Base-by-base conservation (phyloP, 1,139 yeast genomes). In the Candida neerlandica region DNA sequence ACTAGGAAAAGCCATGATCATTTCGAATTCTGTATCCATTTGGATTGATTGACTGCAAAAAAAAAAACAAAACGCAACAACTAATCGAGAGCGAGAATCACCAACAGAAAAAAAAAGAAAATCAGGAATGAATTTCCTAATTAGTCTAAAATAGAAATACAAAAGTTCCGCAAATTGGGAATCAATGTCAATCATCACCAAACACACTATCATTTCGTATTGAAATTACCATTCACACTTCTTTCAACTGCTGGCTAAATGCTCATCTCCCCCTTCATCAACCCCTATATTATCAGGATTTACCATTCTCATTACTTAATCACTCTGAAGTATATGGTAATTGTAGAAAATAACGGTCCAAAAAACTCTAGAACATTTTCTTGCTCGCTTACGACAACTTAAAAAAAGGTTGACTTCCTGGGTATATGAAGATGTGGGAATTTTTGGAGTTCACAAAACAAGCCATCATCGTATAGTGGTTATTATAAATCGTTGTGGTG, bases 381-480 rank as follows among this genome's bases (percentile, higher is more conserved):
- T n/a, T n/a, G n/a, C n/a, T n/a, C n/a, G n/a, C n/a, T n/a, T n/a
- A n/a, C n/a, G n/a, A n/a, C n/a, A n/a, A n/a, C n/a, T n/a, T n/a
- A n/a, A n/a, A n/a, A n/a, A n/a, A n/a, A n/a, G n/a, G n/a, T n/a
- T n/a, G n/a, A n/a, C n/a, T n/a, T n/a, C n/a, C n/a, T n/a, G n/a
- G n/a, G n/a, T n/a, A n/a, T n/a, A n/a, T n/a, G n/a, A n/a, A n/a
- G n/a, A n/a, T n/a, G n/a, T n/a, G n/a, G n/a, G n/a, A n/a, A n/a
- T n/a, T n/a, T n/a, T n/a, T n/a, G n/a, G n/a, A n/a, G n/a, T n/a
- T n/a, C n/a, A n/a, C n/a, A n/a, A n/a, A n/a, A n/a, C n/a, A n/a
- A 29, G 35, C 35, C 35, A 33, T 33, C 35, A 33, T 33, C 14
- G 35, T 33, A 33, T 33, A 33, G 35, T 33, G 35, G 35, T 33